Evolutionary conservation across 2,329 filamentous ascomycete genomes (phyloP), one percentile per base, ranked within the genome.

Genomic region (Hymenoscyphus linearis): DNA sequence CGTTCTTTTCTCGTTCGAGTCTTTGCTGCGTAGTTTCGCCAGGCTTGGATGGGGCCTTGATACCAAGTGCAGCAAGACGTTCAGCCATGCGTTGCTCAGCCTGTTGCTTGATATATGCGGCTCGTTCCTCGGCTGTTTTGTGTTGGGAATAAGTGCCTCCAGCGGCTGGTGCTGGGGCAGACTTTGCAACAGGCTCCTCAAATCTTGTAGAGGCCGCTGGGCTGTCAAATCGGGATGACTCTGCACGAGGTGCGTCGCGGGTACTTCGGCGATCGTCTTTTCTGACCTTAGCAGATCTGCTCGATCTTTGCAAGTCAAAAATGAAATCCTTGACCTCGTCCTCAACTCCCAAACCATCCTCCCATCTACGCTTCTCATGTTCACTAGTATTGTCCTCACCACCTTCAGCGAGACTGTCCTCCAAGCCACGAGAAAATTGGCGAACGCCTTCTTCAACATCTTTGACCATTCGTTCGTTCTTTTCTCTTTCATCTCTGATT

Each of bases 291-390:
- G 90, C 82, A 65, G 91, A 82, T 66, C 92, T 86, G 74, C 91
- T 96, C 64, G 87, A 90, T 64, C 93, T 86, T 74, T 97, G 93
- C 58, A 99, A 79, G 68, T 98, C 95, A 73, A 95, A 98, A 73
- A 99, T 99, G 75, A 99, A 98, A 72, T 99, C 95, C 71, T 92
- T 91, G 64, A 98, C 89, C 71, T 96, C 92, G 71, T 99, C 93
- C 73, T 99, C 95, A 31, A 99, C 95, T 31, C 95, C 95, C 40
- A 99, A 82, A 10, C 86, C 95, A 75, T 99, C 95, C 69, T 99
- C 92, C 95, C 95, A 99, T 64, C 95, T 85, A 64, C 95, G 86
- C 70, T 85, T 87, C 78, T 99, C 95, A 73, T 97, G 93, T 75
- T 97, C 91, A 64, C 87, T 90, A 2, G 87, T 85, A 44, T 86